A percentile compares a stretch with the other conserved stretches of the same genome.
Conservation (phyloP, 179 eudicot species). For the Silene noctiflora region DNA sequence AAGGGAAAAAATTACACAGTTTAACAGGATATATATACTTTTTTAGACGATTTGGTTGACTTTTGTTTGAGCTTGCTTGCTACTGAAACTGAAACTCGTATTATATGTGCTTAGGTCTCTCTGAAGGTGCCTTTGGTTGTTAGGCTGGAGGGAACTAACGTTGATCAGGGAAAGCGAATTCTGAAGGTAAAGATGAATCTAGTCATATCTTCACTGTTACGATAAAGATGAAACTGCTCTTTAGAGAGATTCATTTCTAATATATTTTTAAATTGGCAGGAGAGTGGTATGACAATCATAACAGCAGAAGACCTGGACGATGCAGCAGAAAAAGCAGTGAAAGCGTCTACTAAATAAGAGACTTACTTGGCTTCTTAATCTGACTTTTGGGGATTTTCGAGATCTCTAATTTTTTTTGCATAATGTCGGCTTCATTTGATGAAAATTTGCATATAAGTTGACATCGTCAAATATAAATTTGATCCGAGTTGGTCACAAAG, state of each 20-base stretch:
- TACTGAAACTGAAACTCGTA: not conserved
- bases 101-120: conserved; percentile 47
- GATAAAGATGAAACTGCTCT: not conserved
- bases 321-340: conserved; percentile 84
- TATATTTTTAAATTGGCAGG: conserved; percentile 37
- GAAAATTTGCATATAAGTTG: conserved; percentile 26
- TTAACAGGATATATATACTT: too few relatives aligned
- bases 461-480: conserved; percentile 20
- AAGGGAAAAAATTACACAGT: too few relatives aligned
- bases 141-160: conserved; percentile 97
- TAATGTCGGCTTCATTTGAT: conserved; percentile 24
- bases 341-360: conserved; percentile 37
- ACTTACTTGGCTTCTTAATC: not conserved
- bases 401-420: conserved; percentile 8
- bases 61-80: not conserved
- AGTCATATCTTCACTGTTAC: not conserved
- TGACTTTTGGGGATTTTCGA: conserved; percentile 12
- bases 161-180: conserved; percentile 94
- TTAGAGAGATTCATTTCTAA: not conserved
- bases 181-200: conserved; percentile 51
- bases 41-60: too few relatives aligned
- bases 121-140: conserved; percentile 86
- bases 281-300: conserved; percentile 82
- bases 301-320: conserved; percentile 91
- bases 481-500: conserved; percentile 4